Evolutionary conservation across 139 green algal species (phyloP).

Genomic region (Tetradesmus lagerheimii): DNA sequence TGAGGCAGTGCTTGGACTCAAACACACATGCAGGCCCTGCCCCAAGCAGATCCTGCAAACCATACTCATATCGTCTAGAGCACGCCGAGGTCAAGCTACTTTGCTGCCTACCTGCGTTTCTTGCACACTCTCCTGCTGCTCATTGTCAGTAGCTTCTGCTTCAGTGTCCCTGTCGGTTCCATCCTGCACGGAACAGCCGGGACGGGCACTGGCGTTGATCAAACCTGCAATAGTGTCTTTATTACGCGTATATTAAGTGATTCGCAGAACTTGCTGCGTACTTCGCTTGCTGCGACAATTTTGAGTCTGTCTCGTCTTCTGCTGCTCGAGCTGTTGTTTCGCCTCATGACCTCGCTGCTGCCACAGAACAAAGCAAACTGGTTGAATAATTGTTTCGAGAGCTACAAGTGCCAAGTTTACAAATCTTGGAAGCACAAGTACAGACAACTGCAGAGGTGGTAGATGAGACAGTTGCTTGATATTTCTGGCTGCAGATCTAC

Average conservation of each 20-base stretch:
- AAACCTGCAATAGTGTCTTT: not conserved
- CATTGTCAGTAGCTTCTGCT: slow-evolving; percentile 7
- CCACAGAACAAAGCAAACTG: no score
- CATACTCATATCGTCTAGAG: no score
- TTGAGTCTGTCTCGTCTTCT: not conserved
- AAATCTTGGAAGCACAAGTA: not conserved
- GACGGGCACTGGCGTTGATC: not conserved
- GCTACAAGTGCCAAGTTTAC: not conserved
- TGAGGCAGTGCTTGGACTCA: not conserved
- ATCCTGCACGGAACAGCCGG: not conserved
- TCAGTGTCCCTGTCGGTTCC: slow-evolving; percentile 29
- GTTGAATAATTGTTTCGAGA: no score
- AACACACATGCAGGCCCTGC: no score
- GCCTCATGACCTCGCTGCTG: not conserved
- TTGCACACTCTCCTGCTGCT: not conserved
- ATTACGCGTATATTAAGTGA: not conserved
- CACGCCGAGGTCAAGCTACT: not conserved
- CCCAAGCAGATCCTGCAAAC: no score
- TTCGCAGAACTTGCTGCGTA: not conserved
- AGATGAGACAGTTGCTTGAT: no score
- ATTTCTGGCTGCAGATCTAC: no score
- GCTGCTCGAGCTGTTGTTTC: not conserved
- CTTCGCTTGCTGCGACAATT: not conserved
- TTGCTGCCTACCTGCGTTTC: slow-evolving; percentile 3
- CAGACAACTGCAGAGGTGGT: not conserved